Conservation (phyloP, 164 flowering plant genomes). For the Litsea cubeba region DNA sequence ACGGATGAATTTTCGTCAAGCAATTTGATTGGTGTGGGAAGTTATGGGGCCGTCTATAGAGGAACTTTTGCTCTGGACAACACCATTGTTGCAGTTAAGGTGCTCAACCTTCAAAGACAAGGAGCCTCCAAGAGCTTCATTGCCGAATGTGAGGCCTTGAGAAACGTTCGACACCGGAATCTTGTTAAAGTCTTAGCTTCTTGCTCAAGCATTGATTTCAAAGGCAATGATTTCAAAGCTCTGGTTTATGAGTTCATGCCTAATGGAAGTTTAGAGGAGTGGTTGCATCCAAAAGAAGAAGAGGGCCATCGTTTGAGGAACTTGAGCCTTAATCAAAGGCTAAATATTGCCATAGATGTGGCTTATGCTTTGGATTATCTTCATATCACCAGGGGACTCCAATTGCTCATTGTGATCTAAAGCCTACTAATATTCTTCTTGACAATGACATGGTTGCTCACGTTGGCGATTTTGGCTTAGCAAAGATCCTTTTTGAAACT, state of each 20-base stretch:
- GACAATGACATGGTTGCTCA: conserved; percentile 4
- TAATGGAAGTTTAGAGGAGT: conserved; percentile 4
- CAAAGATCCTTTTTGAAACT: neutral
- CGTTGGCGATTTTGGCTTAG: conserved; percentile 9
- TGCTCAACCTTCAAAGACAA: conserved; percentile 5
- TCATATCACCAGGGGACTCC: neutral
- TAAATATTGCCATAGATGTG: conserved; percentile 8
- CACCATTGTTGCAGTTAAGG: conserved; percentile 11
- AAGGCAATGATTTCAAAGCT: conserved; percentile 8
- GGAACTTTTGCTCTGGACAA: neutral
- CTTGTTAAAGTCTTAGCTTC: conserved; percentile 3
- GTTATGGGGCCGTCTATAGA: conserved; percentile 16
- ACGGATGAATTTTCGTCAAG: conserved; percentile 8
- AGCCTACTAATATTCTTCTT: conserved; percentile 6
- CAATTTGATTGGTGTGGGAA: conserved; percentile 16
- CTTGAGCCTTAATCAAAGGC: conserved; percentile 1
- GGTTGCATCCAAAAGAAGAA: neutral
- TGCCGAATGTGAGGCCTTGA: conserved; percentile 6
- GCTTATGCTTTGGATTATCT: conserved; percentile 7
- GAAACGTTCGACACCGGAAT: neutral
- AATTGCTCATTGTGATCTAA: conserved; percentile 5
- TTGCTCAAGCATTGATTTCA: conserved; percentile 1
- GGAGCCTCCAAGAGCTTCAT: conserved; percentile 6
- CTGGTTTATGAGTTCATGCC: conserved; percentile 6
- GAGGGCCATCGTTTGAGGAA: neutral